Evolutionary conservation across 2,329 filamentous ascomycete genomes (phyloP), one percentile per base, ranked within the genome.

Genomic region (Tolypocladium ophioglossoides): DNA sequence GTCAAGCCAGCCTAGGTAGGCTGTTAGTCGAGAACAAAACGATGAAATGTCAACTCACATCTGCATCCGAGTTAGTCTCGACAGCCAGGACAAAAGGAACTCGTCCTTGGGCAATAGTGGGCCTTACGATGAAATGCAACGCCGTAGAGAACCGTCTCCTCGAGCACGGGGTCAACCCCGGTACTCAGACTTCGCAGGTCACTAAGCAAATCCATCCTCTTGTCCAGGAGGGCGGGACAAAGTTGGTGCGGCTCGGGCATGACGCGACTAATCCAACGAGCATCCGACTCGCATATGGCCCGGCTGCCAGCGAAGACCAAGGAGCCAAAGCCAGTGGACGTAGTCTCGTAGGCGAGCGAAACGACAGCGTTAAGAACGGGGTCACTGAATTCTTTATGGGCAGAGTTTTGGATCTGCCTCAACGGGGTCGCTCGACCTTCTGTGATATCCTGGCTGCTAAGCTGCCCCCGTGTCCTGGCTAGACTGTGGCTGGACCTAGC

Each of bases 241-340:
- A 81, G 62, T 50, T 77, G 72, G 18, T 72, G 62, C 4, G 72
- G 63, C 6, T 70, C 63, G 8, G 84, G 84, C 73, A 91, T 77
- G 11, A 82, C 83, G 54, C 82, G 78, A 59, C 84, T 84, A 52
- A 91, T 85, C 46, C 85, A 71, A 14, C 77, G 69, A n/a, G 87
- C 85, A 61, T 87, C 81, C 5, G 77, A 76, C 66, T 91, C 87
- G 61, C 85, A 87, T 12, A 78, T 77, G 52, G 76, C 72, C 10
- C 87, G 81, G 62, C 85, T 90, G 54, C 83, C 80, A 56, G 86
- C 87, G 65, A 91, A 91, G 1, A 91, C 79, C 37, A 91, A 73
- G 4, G 80, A 86, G 4, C 87, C 87, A 63, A 83, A 87, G 1
- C 85, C 86, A 41, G 79, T 76, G n/a, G 71, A 71, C 0, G 80